phyloP scores from a whole-genome alignment of 331 rosid species.

The Stylosanthes scabra region DNA sequence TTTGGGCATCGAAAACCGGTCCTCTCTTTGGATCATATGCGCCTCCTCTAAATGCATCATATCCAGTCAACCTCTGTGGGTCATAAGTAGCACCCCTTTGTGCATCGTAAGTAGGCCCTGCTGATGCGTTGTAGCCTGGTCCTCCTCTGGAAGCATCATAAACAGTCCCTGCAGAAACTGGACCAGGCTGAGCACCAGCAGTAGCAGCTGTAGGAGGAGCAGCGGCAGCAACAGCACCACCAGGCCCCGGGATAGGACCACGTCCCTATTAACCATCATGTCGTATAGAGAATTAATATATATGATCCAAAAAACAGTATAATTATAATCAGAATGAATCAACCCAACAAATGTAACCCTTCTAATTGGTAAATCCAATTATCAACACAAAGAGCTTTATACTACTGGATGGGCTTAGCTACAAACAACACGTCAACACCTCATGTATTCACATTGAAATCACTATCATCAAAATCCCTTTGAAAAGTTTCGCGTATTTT shows the following conservation, averaged over 20 bases:
- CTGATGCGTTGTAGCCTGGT: conserved; percentile 53
- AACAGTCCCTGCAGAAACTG: conserved; percentile 54
- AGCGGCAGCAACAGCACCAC: conserved; percentile 40
- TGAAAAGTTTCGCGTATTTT: too few relatives aligned
- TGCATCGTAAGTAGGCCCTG: conserved; percentile 52
- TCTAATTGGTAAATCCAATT: neutral
- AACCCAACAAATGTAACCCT: neutral
- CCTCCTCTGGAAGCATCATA: conserved; percentile 64
- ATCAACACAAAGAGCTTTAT: too few relatives aligned
- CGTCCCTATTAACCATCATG: conserved; percentile 64
- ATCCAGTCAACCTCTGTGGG: conserved; percentile 51
- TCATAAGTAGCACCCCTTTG: conserved; percentile 60
- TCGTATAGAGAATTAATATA: conserved; percentile 16
- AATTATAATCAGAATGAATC: conserved; percentile 19
- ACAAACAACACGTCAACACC: too few relatives aligned
- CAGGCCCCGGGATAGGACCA: conserved; percentile 46
- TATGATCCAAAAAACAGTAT: neutral
- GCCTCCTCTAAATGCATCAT: conserved; percentile 57
- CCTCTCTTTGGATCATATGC: conserved; percentile 68
- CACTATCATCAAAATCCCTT: too few relatives aligned
- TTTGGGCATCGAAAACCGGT: conserved; percentile 56
- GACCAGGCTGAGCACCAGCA: conserved; percentile 59
- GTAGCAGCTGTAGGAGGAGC: conserved; percentile 34
- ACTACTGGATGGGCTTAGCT: too few relatives aligned
- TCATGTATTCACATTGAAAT: too few relatives aligned